phyloP scores from a whole-genome alignment of 1,139 yeast species.

The Kluyveromyces sp. region DNA sequence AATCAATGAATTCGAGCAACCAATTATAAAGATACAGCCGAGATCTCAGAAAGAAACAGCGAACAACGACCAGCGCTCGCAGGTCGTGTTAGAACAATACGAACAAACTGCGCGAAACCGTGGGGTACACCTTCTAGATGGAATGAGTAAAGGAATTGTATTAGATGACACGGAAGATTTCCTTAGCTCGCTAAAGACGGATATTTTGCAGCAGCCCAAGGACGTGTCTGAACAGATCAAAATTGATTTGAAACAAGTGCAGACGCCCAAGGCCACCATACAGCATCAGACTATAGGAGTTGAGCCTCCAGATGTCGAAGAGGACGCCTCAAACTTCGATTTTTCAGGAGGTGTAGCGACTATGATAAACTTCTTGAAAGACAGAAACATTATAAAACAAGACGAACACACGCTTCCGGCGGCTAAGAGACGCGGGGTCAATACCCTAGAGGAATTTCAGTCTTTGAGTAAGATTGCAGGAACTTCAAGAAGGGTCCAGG shows the following conservation, averaged over 20 bases:
- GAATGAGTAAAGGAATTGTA: constrained; percentile 32
- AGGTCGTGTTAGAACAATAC: constrained; percentile 40
- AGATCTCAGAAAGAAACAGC: constrained; percentile 33
- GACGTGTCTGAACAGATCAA: constrained; percentile 4
- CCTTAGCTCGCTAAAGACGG: constrained; percentile 37
- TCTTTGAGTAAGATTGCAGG: neutral
- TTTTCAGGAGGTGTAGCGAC: constrained; percentile 51
- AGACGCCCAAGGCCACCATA: constrained; percentile 9
- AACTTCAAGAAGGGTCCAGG: neutral
- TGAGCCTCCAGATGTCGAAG: constrained; percentile 2
- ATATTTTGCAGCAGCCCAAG: constrained; percentile 11
- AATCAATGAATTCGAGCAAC: constrained; percentile 36
- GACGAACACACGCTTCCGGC: constrained; percentile 11
- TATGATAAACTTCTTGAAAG: constrained; percentile 47
- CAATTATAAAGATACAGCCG: constrained; percentile 37
- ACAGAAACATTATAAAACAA: constrained; percentile 37
- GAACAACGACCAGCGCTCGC: constrained; percentile 32
- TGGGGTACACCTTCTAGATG: constrained; percentile 18
- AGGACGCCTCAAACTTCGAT: constrained; percentile 19
- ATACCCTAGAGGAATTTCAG: neutral
- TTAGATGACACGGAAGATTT: constrained; percentile 58
- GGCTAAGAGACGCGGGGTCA: neutral
- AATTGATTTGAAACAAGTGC: constrained; percentile 7
- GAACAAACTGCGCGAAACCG: constrained; percentile 29
- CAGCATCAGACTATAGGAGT: constrained; percentile 10